phyloP scores from a whole-genome alignment of 306 rosid genomes.

The peach (Prunus persica) region DNA sequence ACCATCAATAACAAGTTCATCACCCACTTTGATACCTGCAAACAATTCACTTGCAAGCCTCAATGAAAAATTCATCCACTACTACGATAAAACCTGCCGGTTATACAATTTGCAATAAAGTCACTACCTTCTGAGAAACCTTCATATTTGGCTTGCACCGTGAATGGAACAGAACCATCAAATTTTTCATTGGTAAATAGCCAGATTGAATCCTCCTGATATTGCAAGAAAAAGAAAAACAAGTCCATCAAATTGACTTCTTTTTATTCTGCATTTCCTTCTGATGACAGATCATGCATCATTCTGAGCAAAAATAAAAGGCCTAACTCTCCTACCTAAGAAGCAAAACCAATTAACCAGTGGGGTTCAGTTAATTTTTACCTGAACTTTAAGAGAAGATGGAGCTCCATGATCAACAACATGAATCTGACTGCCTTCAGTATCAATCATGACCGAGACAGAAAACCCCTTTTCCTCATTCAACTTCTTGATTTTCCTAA shows the following conservation, averaged over 20 bases:
- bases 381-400: constrained; percentile 82
- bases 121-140: constrained; percentile 78
- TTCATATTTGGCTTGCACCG: constrained; percentile 64
- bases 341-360: background rate
- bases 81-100: background rate
- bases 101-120: background rate
- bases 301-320: too few relatives aligned
- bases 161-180: constrained; percentile 71
- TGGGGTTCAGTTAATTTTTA: background rate
- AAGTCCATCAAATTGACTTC: constrained; percentile 3
- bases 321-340: background rate
- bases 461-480: constrained; percentile 64
- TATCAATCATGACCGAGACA: constrained; percentile 85
- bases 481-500: constrained; percentile 69
- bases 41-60: background rate
- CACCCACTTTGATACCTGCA: constrained; percentile 71
- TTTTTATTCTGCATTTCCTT: background rate
- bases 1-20: constrained; percentile 81
- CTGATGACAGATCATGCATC: background rate
- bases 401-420: constrained; percentile 90
- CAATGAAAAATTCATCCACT: background rate
- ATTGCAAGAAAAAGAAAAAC: constrained; percentile 13
- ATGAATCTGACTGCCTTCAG: constrained; percentile 86
- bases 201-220: constrained; percentile 79
- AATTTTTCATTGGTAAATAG: constrained; percentile 56